phyloP scores from a whole-genome alignment of 176 grass and related monocot genomes.

The Musa acuminata region DNA sequence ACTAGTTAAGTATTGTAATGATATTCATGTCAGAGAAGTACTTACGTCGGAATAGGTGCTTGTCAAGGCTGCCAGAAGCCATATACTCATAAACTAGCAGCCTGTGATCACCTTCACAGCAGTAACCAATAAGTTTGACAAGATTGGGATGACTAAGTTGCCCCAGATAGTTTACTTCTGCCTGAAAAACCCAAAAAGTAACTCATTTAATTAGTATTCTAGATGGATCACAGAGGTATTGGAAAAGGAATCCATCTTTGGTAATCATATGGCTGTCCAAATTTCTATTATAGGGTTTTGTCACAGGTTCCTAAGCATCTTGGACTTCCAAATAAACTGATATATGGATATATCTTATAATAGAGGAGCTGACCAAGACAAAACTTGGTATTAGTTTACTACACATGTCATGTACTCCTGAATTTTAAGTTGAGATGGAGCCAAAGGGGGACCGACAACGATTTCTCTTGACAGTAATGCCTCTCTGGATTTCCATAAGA shows the following conservation, averaged over 20 bases:
- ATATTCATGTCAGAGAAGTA: not conserved
- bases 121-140: conserved; percentile 19
- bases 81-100: conserved; percentile 10
- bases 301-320: not conserved
- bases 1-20: not conserved
- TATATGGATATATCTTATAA: not conserved
- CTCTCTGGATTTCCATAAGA: not conserved
- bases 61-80: conserved; percentile 15
- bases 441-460: not conserved
- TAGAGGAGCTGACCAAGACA: no score
- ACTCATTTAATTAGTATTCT: not conserved
- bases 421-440: no score
- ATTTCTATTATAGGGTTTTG: not conserved
- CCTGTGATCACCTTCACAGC: conserved; percentile 17
- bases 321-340: not conserved
- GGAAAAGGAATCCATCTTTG: not conserved
- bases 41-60: conserved; percentile 17
- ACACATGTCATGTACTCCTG: no score
- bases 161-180: conserved; percentile 18
- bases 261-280: not conserved
- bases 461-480: not conserved
- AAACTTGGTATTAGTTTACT: no score
- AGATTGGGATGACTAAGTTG: conserved; percentile 18
- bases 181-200: conserved; percentile 1
- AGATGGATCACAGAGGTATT: not conserved